phyloP scores from a whole-genome alignment of 1,139 yeast genomes.

The Wickerhamomyces sp. region DNA sequence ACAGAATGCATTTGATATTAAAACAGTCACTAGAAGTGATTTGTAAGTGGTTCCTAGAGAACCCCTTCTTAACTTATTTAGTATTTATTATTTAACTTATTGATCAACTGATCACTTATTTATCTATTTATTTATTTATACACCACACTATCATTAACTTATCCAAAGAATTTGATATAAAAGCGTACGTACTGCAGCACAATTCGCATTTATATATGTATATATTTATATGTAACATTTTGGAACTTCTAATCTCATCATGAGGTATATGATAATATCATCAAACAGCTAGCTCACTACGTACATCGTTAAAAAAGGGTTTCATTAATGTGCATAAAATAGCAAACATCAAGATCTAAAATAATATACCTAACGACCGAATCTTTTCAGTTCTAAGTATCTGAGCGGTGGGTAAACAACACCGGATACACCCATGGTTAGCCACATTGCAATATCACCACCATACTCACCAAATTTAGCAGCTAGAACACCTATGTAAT shows the following conservation, averaged over 20 bases:
- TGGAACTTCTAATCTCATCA: no score
- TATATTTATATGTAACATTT: no score
- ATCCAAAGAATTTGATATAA: no score
- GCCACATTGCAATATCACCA: slow-evolving; percentile 81
- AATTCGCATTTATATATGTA: no score
- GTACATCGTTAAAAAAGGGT: no score
- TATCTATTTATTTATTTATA: slow-evolving; percentile 6
- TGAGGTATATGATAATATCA: no score
- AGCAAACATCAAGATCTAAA: no score
- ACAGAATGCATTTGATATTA: slow-evolving; percentile 60
- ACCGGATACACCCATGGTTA: slow-evolving; percentile 70
- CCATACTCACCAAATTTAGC: slow-evolving; percentile 51
- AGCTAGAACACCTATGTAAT: slow-evolving; percentile 73
- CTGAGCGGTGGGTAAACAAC: slow-evolving; percentile 60
- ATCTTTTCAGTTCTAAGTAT: slow-evolving; percentile 55
- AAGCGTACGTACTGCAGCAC: no score
- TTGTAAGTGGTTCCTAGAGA: slow-evolving; percentile 10
- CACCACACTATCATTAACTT: no score
- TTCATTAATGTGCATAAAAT: no score
- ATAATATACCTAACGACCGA: slow-evolving; percentile 35
- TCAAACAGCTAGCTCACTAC: no score
- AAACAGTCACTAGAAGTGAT: slow-evolving; percentile 53
- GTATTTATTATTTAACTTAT: slow-evolving; percentile 4
- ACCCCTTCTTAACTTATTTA: slow-evolving; percentile 1
- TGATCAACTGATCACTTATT: slow-evolving; percentile 4